Conservation (phyloP, 169 alveolate genomes). For the Eimeria falciformis region DNA sequence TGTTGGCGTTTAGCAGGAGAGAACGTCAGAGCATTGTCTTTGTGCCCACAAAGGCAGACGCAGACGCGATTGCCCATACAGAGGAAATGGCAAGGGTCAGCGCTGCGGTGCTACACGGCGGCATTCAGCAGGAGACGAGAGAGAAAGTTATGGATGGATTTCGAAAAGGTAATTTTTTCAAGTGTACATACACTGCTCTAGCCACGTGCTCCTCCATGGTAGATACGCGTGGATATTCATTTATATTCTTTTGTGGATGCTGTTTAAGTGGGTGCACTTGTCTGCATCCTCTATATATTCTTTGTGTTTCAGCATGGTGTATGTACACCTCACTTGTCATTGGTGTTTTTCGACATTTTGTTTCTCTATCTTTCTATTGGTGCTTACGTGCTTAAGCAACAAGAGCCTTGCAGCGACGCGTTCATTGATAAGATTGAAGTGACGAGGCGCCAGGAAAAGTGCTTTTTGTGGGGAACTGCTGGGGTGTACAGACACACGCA, state of each 20-base stretch:
- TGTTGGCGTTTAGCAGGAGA: slow-evolving; percentile 25
- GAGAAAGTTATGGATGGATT: slow-evolving; percentile 71
- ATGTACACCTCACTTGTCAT: background rate
- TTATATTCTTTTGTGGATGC: background rate
- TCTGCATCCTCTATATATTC: background rate
- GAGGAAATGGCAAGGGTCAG: slow-evolving; percentile 22
- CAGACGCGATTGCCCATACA: slow-evolving; percentile 67
- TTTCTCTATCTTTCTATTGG: too few relatives aligned
- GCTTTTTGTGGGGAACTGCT: too few relatives aligned
- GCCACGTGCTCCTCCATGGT: background rate
- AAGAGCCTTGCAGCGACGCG: too few relatives aligned
- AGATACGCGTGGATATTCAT: background rate
- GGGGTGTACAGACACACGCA: too few relatives aligned
- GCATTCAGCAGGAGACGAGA: slow-evolving; percentile 74
- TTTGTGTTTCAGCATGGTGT: background rate
- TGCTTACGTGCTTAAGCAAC: too few relatives aligned
- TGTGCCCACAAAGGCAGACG: slow-evolving; percentile 76
- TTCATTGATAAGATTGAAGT: too few relatives aligned
- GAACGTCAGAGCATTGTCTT: slow-evolving; percentile 74
- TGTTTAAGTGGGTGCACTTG: background rate
- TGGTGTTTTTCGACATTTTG: background rate
- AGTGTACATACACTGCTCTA: background rate
- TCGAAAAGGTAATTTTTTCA: slow-evolving; percentile 34
- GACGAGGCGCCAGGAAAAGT: too few relatives aligned
- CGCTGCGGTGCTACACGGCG: slow-evolving; percentile 78